These are phyloP conservation scores for Blastocladiella britannica DNA, from an alignment of 192 early-diverging fungal genomes.

Conservation along the genomic window DNA sequence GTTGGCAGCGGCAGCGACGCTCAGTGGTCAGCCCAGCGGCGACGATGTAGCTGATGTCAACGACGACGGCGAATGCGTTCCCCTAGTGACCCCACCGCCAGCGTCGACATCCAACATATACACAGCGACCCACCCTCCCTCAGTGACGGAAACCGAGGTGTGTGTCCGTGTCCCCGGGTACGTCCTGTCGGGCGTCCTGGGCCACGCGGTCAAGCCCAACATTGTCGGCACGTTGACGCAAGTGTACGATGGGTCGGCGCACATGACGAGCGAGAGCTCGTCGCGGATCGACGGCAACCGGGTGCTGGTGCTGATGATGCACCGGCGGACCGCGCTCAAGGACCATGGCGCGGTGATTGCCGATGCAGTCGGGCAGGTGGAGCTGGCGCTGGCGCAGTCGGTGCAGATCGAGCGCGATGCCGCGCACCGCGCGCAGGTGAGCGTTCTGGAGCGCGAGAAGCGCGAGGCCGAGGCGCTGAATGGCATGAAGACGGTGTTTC, in stretches of 20 bases:
- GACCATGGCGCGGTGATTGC: background rate
- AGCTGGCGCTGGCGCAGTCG: background rate
- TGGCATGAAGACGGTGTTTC: conserved; percentile 16
- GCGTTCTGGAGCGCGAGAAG: background rate
- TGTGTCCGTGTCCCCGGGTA: too few relatives aligned
- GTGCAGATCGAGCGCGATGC: background rate
- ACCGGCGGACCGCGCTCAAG: background rate
- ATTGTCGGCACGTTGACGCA: background rate
- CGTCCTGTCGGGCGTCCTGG: background rate
- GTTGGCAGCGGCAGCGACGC: too few relatives aligned
- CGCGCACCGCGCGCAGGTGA: background rate
- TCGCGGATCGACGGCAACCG: too few relatives aligned
- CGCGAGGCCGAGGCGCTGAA: background rate
- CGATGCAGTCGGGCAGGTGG: background rate
- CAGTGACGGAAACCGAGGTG: too few relatives aligned
- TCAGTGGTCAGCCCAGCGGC: too few relatives aligned
- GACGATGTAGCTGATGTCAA: too few relatives aligned
- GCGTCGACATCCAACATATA: too few relatives aligned
- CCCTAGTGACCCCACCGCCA: too few relatives aligned
- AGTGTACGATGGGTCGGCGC: background rate
- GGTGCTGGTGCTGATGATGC: background rate
- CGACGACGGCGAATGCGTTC: too few relatives aligned
- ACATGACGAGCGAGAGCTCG: too few relatives aligned
- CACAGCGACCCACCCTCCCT: too few relatives aligned
- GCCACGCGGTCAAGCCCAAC: background rate